phyloP scores from a whole-genome alignment of 2,329 filamentous ascomycete species.

The Claviceps digitariae region DNA sequence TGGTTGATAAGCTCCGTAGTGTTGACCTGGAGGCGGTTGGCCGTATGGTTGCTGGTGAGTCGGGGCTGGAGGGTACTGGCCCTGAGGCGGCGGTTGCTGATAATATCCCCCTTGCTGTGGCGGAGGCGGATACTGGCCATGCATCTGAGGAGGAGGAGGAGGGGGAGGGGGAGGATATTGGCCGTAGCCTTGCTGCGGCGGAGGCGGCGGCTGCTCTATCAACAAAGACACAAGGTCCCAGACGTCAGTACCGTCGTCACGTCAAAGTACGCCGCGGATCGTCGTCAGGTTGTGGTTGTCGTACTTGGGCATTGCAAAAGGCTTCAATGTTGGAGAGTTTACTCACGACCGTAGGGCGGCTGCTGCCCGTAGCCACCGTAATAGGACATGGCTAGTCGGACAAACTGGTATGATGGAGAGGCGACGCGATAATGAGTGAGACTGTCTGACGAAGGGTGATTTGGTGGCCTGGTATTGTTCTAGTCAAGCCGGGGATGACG shows the following conservation, averaged over 20 bases:
- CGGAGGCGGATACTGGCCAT: slow-evolving; percentile 22
- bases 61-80: slow-evolving; percentile 3
- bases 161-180: slow-evolving; percentile 15
- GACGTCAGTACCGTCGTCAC: not conserved
- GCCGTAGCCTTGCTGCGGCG: slow-evolving; percentile 23
- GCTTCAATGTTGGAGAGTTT: not conserved
- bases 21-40: slow-evolving; percentile 9
- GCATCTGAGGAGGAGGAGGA: slow-evolving; percentile 3
- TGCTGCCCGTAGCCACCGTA: slow-evolving; percentile 15
- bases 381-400: slow-evolving; percentile 20
- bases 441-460: not conserved
- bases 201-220: slow-evolving; percentile 20
- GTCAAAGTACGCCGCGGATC: not conserved
- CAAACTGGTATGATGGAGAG: not conserved
- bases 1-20: slow-evolving; percentile 18
- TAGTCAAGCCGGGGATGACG: not conserved
- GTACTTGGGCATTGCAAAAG: not conserved
- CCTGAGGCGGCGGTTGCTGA: slow-evolving; percentile 14
- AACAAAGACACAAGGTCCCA: not conserved
- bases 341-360: slow-evolving; percentile 23
- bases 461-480: not conserved
- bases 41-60: slow-evolving; percentile 12
- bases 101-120: slow-evolving; percentile 17
- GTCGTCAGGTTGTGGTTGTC: not conserved
- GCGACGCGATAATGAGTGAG: not conserved